Percentiles rank a stretch among this genome's conserved stretches.
These are phyloP conservation scores for Citrullus amarus DNA, from an alignment of 306 rosid species.

Conservation along the genomic window DNA sequence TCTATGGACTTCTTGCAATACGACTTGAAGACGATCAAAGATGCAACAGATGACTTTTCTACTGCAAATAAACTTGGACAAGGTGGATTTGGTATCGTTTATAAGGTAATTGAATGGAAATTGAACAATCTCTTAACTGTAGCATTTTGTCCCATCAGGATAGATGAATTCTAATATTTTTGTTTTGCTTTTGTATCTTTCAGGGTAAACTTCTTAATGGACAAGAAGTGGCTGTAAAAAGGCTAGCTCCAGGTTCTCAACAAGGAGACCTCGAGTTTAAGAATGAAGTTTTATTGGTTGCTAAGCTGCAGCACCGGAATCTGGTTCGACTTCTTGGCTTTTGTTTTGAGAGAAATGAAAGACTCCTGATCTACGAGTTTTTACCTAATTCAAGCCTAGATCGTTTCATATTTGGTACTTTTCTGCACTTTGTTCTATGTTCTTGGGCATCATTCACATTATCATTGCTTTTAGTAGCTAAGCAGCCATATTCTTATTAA, in stretches of 20 bases:
- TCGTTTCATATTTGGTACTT: neutral
- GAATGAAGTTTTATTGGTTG: conserved; percentile 5
- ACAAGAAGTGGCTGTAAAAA: conserved; percentile 5
- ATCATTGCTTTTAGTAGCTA: neutral
- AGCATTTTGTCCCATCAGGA: neutral
- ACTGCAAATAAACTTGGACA: conserved; percentile 11
- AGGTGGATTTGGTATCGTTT: conserved; percentile 14
- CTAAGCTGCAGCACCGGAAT: conserved; percentile 6
- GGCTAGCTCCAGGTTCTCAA: neutral
- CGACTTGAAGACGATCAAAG: neutral
- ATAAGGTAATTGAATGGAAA: conserved; percentile 1
- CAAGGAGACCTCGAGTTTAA: neutral
- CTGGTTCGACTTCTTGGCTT: conserved; percentile 3
- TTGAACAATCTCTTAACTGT: neutral
- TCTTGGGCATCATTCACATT: neutral
- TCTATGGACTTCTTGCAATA: neutral
- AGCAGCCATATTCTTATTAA: neutral
- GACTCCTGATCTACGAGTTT: conserved; percentile 1
- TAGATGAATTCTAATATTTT: neutral
- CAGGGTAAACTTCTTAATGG: neutral
- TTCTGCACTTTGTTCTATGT: neutral
- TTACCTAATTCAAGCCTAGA: conserved; percentile 4
- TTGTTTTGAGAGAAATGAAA: neutral
- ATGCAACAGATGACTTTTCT: conserved; percentile 9
- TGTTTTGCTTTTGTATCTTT: neutral